Evolutionary conservation across 129 eudicot species (phyloP).

Genomic region (Solidago caesia): DNA sequence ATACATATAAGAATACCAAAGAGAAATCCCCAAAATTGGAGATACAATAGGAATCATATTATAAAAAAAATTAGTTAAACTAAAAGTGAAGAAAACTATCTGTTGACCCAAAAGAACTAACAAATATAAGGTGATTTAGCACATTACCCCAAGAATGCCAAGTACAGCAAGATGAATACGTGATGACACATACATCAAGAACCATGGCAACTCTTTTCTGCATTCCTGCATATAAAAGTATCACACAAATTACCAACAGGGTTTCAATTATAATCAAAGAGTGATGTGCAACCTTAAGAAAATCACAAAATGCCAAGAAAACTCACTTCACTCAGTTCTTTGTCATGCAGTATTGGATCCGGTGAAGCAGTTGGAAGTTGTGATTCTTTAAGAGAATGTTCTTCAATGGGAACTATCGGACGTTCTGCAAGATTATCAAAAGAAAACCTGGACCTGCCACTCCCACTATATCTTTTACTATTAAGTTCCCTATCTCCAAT

Average conservation of each 20-base stretch:
- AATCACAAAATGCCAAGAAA: slow-evolving; percentile 5
- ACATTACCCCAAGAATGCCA: slow-evolving; percentile 81
- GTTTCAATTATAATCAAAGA: not conserved
- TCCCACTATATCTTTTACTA: slow-evolving; percentile 50
- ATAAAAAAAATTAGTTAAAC: not conserved
- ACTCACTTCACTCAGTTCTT: slow-evolving; percentile 40
- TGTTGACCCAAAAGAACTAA: not conserved
- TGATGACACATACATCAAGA: slow-evolving; percentile 52
- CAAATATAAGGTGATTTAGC: slow-evolving; percentile 5
- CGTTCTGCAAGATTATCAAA: slow-evolving; percentile 36
- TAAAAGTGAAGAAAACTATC: not conserved
- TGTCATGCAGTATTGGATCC: slow-evolving; percentile 28
- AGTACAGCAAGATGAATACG: slow-evolving; percentile 68
- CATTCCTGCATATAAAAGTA: slow-evolving; percentile 38
- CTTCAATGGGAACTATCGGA: slow-evolving; percentile 46
- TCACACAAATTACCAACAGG: slow-evolving; percentile 8
- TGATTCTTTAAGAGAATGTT: slow-evolving; percentile 29
- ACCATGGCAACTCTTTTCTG: slow-evolving; percentile 44
- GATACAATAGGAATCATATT: not conserved
- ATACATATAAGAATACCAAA: no score
- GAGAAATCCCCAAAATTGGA: not conserved
- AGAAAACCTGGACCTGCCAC: slow-evolving; percentile 29
- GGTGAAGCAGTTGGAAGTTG: slow-evolving; percentile 36
- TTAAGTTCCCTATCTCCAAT: slow-evolving; percentile 68
- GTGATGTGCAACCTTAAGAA: not conserved